Base-by-base conservation (phyloP, 2,329 filamentous ascomycete species). In the Drechmeria coniospora region DNA sequence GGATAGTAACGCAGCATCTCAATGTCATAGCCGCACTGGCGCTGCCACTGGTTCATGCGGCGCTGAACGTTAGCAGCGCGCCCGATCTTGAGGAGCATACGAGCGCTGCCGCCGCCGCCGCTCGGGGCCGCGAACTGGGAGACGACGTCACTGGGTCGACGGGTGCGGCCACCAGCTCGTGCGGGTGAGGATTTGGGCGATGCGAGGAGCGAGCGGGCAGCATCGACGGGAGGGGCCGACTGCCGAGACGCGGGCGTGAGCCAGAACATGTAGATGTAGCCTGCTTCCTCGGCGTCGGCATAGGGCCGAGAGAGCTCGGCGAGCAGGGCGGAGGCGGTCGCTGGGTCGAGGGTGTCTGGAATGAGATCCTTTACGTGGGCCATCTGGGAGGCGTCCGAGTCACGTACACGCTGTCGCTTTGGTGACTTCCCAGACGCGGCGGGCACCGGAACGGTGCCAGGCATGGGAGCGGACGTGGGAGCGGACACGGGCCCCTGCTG, bases 251-350 rank as follows among this genome's bases (percentile, higher is more conserved):
- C 39, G 18, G 83, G 74, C 0, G 83, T 94, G 14, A 94, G 65
- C 84, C 87, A 94, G 63, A 95, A 98, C 53, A 98, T 92, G 64
- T 98, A 98, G 40, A 98, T 95, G 56, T 90, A 98, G 21, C 90
- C 90, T 9, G 78, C 62, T 40, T 92, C 81, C 14, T 70, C 59
- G 0, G 82, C 84, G 25, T 86, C 68, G 1, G 49, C 44, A 20
- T 46, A 48, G 63, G 83, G 59, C 68, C 90, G 47, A 53, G 63
- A 70, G 8, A 95, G 63, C 50, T 95, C 86, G 3, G 76, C 61
- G 33, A 87, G 65, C 4, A 95, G 63, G 5, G 63, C 56, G 0
- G 82, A 77, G 0, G 79, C 64, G 1, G 73, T 79, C 39, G 77
- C 60, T 1, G 80, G 74, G 2, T 75, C 65, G 4, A 82, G 59